Base-by-base conservation (phyloP, 2,329 filamentous ascomycete genomes). In the Corniculantispora saksenae region DNA sequence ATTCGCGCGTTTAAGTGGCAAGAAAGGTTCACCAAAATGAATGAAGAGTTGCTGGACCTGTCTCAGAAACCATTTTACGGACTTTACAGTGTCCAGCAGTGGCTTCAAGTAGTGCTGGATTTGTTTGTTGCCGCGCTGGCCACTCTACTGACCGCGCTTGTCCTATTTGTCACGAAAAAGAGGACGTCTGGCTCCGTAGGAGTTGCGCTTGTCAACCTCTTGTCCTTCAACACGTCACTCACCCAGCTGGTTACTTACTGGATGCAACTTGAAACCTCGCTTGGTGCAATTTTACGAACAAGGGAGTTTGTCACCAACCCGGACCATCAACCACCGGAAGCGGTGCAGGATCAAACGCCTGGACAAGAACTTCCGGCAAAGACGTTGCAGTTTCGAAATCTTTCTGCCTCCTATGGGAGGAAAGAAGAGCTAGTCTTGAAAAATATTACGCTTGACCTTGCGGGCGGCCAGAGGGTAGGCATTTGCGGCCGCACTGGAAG, bases 1-100 rank as follows among this genome's bases (percentile, higher is more conserved):
- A 80, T 84, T 55, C 79, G 82, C 21, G 79, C 82, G 1, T 83
- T 82, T 65, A 74, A 75, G 1, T 83, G 81, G 81, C 73, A 78
- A 54, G 67, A 15, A 19, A 54, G 51, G 17, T 66, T 63, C 25
- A 61, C 59, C n/a, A 38, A 32, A 15, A 51, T 17, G 23, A 76
- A 74, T 19, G 71, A 72, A 9, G 63, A 65, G 12, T 68, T 77
- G 5, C 62, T 79, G 6, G 77, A 83, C 65, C 70, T 71, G 15
- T 81, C 79, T 0, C 81, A 83, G 65, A 72, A 76, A 43, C 81
- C 81, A 8, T 80, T 79, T 66, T 83, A 83, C 67, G 74, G 81
- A 15, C 74, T 83, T 43, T 80, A 76, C 62, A 76, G 76, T 29
- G 76, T 82, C 21, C 81, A 83, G 69, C 75, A 79, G 43, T 83